These are phyloP conservation scores for Leishmania martiniquensis DNA, from an alignment of 208 protist species.

Conservation along the genomic window DNA sequence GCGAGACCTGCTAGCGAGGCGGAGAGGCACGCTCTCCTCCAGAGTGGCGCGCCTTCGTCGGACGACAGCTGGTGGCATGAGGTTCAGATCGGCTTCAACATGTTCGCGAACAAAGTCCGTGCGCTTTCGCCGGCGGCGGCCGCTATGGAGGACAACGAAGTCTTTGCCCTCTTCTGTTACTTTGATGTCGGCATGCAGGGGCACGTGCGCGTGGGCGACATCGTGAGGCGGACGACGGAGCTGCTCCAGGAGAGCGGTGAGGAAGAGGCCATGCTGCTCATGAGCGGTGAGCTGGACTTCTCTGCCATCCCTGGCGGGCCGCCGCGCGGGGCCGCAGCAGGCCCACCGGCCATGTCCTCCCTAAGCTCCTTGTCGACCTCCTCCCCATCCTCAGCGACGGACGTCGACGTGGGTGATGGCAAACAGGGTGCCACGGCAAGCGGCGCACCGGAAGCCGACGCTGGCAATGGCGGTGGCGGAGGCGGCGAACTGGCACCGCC, in stretches of 20 bases:
- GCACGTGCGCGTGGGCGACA: constrained; percentile 65
- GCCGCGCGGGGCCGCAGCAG: too few relatives aligned
- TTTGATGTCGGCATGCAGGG: constrained; percentile 63
- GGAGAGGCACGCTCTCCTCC: too few relatives aligned
- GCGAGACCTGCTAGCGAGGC: too few relatives aligned
- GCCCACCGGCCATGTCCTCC: too few relatives aligned
- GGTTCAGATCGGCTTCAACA: constrained; percentile 65
- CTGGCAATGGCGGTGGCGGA: too few relatives aligned
- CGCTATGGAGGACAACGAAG: constrained; percentile 69
- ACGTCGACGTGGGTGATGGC: too few relatives aligned
- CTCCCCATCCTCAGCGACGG: too few relatives aligned
- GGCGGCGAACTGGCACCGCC: too few relatives aligned
- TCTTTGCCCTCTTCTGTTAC: constrained; percentile 78
- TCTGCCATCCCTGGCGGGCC: constrained; percentile 16
- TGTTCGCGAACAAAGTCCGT: constrained; percentile 65
- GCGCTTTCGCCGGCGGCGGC: constrained; percentile 56
- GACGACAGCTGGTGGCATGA: constrained; percentile 34
- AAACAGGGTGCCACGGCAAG: too few relatives aligned
- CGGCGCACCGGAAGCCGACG: too few relatives aligned
- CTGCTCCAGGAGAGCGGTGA: constrained; percentile 35
- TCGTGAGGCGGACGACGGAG: constrained; percentile 58
- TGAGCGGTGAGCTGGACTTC: constrained; percentile 56
- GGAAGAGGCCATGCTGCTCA: constrained; percentile 43
- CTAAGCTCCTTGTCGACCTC: too few relatives aligned
- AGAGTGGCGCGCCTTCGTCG: too few relatives aligned